Base-by-base conservation (phyloP, 1,284 basidiomycete species). In the Leccinum subfulvum region DNA sequence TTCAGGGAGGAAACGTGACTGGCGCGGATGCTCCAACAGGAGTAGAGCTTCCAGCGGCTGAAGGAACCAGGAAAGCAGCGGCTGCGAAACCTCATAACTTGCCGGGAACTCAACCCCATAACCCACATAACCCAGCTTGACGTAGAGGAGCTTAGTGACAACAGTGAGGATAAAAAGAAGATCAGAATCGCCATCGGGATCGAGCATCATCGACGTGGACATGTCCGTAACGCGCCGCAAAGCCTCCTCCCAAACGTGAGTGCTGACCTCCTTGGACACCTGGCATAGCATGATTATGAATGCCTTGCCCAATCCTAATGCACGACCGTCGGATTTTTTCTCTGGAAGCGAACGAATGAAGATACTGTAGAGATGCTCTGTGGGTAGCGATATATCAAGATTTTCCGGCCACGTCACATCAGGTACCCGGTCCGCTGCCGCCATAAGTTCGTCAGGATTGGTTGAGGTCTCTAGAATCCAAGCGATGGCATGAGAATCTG, bases 381-480 rank as follows among this genome's bases (percentile, higher is more conserved):
- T 51, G 37, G 64, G 16, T 5, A 58, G 51, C 1, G 65, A 67
- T 28, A 56, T 26, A 58, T 66, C 62, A 16, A 66, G 44, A 33
- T 41, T 18, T 21, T 49, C 37, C 7, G 59, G 55, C 66, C 66
- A 67, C 35, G 51, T 47, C 13, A 62, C 60, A 9, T 53, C 57
- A 11, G 63, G 63, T 8, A 67, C 56, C 14, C 62, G 54, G 21
- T 60, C 59, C n/a, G 64, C 64, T 6, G 58, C 66, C 1, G 58
- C 35, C 41, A 30, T 66, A 47, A 67, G 67, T 18, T 28, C 47
- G 28, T 66, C 66, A 14, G 64, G 66, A 56, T 67, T 18, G 18
- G 54, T 63, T 16, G 66, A 67, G 3, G 58, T 61, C 41, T 68
- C 64, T 18, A 67, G 37, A 14, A 67, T 33, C 66, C 66, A 67